Base-by-base conservation (phyloP, 352 stramenopile genomes). In the Globisporangium emineosum region DNA sequence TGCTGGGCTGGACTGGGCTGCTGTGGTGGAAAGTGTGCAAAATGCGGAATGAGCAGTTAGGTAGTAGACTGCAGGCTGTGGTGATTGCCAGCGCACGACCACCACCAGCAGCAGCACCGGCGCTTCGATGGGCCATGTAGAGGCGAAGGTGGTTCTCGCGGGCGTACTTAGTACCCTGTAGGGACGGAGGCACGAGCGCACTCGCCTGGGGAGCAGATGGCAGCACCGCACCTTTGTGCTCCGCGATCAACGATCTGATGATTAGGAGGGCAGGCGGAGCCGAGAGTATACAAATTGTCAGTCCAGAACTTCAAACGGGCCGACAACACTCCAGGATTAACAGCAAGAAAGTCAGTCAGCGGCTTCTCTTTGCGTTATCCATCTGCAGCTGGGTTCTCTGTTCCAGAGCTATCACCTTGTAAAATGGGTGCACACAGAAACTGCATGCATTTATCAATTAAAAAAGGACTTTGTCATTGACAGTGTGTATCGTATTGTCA, bases 31-130 rank as follows among this genome's bases (percentile, higher is more conserved):
- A 40, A 40, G 33, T 40, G 33, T 40, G 33, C n/a, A 42, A 53
- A 60, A 57, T 50, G 51, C 27, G 23, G 61, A 66, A 66, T 66
- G 61, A 65, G 59, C 27, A n/a, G 19, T 32, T 32, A 23, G 21
- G 53, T 35, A 47, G 32, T 21, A 50, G n/a, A 33, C 29, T 60
- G 55, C n/a, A n/a, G n/a, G n/a, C n/a, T n/a, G 21, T 13, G 37
- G 21, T 21, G 37, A 45, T 45, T 45, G 15, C 37, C 37, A 45
- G 37, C 0, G 37, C 5, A 5, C n/a, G 37, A 45, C 15, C 37
- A 43, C 35, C 35, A 43, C 4, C 13, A 43, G 4, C 8, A 8
- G 32, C 8, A 15, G 37, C 37, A 21, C 15, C 37, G 5, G 9
- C 15, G 37, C 37, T 45, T 10, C 37, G 37, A 45, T 27, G 51